phyloP scores from a whole-genome alignment of 2,329 filamentous ascomycete species.

The Grosmannia serpens region DNA sequence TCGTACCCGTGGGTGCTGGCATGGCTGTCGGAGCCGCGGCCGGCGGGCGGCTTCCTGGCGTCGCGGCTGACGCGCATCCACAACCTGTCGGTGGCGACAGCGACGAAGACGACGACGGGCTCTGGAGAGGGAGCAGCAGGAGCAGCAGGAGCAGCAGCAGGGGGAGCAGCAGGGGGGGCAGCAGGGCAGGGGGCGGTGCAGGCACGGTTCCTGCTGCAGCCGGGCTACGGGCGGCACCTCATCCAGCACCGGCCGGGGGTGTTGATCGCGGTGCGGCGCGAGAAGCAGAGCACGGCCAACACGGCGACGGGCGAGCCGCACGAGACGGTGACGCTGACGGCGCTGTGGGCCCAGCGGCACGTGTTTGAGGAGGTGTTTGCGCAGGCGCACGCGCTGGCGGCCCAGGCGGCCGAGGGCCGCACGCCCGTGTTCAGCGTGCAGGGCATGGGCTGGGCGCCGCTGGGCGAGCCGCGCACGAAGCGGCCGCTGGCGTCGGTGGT shows the following conservation, averaged over 20 bases:
- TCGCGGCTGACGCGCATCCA: slow-evolving; percentile 48
- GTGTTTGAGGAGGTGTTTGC: slow-evolving; percentile 84
- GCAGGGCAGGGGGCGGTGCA: slow-evolving; percentile 54
- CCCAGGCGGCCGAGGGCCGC: slow-evolving; percentile 76
- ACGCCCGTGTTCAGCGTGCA: slow-evolving; percentile 83
- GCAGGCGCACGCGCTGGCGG: slow-evolving; percentile 73
- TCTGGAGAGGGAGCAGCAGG: slow-evolving; percentile 46
- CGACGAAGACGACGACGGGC: slow-evolving; percentile 38
- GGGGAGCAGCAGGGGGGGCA: slow-evolving; percentile 46
- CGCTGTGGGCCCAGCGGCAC: slow-evolving; percentile 77
- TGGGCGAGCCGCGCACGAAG: slow-evolving; percentile 78
- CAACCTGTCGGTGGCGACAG: slow-evolving; percentile 46
- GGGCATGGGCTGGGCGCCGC: slow-evolving; percentile 71
- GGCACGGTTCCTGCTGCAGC: slow-evolving; percentile 78
- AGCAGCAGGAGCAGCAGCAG: slow-evolving; percentile 43
- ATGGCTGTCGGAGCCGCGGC: slow-evolving; percentile 81
- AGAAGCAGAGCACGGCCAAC: slow-evolving; percentile 76
- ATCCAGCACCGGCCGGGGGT: slow-evolving; percentile 69
- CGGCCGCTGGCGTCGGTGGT: slow-evolving; percentile 81
- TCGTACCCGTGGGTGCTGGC: slow-evolving; percentile 90
- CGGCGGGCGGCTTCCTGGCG: slow-evolving; percentile 46
- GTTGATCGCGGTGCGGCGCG: slow-evolving; percentile 75
- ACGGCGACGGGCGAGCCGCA: slow-evolving; percentile 78
- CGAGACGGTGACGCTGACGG: slow-evolving; percentile 86
- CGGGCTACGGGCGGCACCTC: slow-evolving; percentile 81